A percentile compares a stretch with the other conserved stretches of the same genome.
phyloP scores from a whole-genome alignment of 2,329 filamentous ascomycete genomes.

The Aspergillus tanneri region DNA sequence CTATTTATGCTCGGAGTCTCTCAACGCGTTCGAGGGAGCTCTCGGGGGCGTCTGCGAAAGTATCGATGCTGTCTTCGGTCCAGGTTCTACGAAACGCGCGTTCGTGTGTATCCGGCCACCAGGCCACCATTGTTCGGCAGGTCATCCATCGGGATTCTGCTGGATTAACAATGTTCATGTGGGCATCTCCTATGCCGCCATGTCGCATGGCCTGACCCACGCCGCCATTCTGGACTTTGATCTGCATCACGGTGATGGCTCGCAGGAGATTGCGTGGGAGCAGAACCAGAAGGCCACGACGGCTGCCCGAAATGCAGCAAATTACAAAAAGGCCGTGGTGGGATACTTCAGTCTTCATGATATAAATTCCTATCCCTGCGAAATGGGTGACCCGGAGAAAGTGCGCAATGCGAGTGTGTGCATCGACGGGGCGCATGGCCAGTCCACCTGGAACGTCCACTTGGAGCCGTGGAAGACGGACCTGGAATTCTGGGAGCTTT shows the following conservation, averaged over 20 bases:
- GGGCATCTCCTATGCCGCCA: conserved; percentile 85
- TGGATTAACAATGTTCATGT: conserved; percentile 99
- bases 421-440: conserved; percentile 89
- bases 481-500: conserved; percentile 84
- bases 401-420: conserved; percentile 92
- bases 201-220: conserved; percentile 83
- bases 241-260: conserved; percentile 91
- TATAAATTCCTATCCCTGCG: conserved; percentile 97
- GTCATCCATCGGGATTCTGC: conserved; percentile 91
- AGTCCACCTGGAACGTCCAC: conserved; percentile 95
- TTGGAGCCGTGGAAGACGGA: conserved; percentile 81
- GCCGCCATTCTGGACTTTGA: conserved; percentile 93
- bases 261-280: conserved; percentile 88
- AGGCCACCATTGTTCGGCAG: conserved; percentile 90
- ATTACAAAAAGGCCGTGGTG: conserved; percentile 80
- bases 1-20: conserved; percentile 82
- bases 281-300: conserved; percentile 71
- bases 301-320: conserved; percentile 67
- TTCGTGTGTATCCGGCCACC: conserved; percentile 93
- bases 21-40: conserved; percentile 84
- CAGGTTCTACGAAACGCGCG: conserved; percentile 66
- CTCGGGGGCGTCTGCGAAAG: conserved; percentile 92
- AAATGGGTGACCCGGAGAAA: conserved; percentile 89
- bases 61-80: conserved; percentile 76
- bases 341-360: conserved; percentile 97